Base-by-base conservation (phyloP, 2,329 filamentous ascomycete genomes). In the Exophiala phaeomuriformis region DNA sequence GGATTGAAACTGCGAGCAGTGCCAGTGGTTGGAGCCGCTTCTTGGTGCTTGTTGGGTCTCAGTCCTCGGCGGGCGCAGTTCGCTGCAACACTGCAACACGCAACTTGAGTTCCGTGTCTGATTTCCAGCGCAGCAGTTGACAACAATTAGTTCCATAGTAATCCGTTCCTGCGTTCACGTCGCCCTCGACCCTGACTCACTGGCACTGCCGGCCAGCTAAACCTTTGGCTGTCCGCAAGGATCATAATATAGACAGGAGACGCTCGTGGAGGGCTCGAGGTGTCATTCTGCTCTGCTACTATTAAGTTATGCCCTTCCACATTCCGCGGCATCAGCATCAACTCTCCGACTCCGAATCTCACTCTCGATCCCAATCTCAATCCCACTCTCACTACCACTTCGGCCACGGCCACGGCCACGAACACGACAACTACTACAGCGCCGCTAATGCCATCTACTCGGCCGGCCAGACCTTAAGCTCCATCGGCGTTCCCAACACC, bases 391-490 rank as follows among this genome's bases (percentile, higher is more conserved):
- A 41, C 39, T 5, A 41, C n/a, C 39, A 41, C 39, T 5, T 27
- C n/a, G 39, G 10, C 39, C 39, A 41, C 39, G 39, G 39, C 39
- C 39, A 39, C 36, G 10, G 6, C 4, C 10, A 39, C 36, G 10
- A 35, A 37, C 56, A 63, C 53, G 53, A 61, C 46, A 63, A 60
- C 44, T 57, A 56, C 48, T 62, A 60, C 53, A 51, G 54, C 31
- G 52, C 50, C n/a, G 47, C 60, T 39, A 61, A 62, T 51, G 70
- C 73, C 57, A 69, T 78, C 59, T 73, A 70, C 58, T 70, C 72
- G 48, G 70, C 73, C 28, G 70, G 72, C 31, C 71, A 73, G 58
- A 68, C 72, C 47, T 63, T 77, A 63, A 73, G 71, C 65, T 72
- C 72, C 54, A 72, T 76, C 56, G 75, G 70, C 57, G 68, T 71